Conservation (phyloP, 441 rosid species). For the Monsonia emarginata region DNA sequence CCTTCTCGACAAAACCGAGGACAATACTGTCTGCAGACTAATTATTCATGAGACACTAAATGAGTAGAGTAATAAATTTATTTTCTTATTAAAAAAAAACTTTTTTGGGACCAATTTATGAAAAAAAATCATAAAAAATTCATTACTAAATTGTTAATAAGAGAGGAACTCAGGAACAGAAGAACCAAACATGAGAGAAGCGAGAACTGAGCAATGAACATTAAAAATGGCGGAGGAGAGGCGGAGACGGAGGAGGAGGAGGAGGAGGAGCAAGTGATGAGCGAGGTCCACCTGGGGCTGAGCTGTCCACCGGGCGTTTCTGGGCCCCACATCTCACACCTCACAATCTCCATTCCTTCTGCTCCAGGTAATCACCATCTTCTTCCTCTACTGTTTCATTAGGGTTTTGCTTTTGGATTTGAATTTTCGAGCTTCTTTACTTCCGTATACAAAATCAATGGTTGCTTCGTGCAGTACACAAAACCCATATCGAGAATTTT, state of each 20-base stretch:
- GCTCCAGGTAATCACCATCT: constrained; percentile 24
- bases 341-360: constrained; percentile 46
- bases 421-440: background rate
- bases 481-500: background rate
- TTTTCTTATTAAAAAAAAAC: too few relatives aligned
- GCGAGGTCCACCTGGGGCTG: constrained; percentile 65
- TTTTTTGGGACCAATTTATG: too few relatives aligned
- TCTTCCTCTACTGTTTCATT: background rate
- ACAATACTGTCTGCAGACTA: too few relatives aligned
- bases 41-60: too few relatives aligned
- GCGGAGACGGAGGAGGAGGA: constrained; percentile 13
- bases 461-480: background rate
- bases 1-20: too few relatives aligned
- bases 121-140: too few relatives aligned
- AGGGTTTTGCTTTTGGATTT: background rate
- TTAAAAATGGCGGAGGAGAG: background rate
- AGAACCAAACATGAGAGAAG: too few relatives aligned
- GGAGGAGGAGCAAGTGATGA: constrained; percentile 48
- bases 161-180: too few relatives aligned
- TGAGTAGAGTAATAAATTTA: too few relatives aligned
- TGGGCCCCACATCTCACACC: constrained; percentile 51
- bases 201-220: too few relatives aligned
- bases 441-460: background rate
- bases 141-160: too few relatives aligned
- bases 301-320: constrained; percentile 46